Evolutionary conservation across 441 rosid species (phyloP).

Genomic region (Manihot esculenta): DNA sequence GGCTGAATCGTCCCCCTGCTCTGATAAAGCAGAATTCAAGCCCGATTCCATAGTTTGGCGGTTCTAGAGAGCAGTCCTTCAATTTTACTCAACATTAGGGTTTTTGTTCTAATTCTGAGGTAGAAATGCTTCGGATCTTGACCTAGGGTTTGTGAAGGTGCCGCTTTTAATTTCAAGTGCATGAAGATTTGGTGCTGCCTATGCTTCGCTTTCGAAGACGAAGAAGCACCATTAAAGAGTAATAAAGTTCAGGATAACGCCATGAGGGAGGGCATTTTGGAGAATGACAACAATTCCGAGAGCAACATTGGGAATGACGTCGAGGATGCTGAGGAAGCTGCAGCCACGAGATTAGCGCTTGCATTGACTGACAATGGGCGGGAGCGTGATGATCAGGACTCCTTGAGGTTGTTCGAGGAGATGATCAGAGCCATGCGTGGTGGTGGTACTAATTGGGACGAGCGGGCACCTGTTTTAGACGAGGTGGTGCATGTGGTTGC

Average conservation of each 20-base stretch:
- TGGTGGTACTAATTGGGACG: conserved; percentile 31
- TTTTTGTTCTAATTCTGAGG: conserved; percentile 7
- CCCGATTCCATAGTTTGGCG: background rate
- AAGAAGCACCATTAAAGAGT: background rate
- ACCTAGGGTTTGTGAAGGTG: conserved; percentile 40
- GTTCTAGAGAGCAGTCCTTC: conserved; percentile 12
- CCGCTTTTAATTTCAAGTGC: conserved; percentile 36
- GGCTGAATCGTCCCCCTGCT: conserved; percentile 24
- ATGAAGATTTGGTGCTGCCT: conserved; percentile 85
- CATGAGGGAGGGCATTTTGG: conserved; percentile 43
- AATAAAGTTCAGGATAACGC: background rate
- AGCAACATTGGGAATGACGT: conserved; percentile 25
- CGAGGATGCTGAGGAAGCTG: conserved; percentile 26
- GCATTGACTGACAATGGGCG: conserved; percentile 10
- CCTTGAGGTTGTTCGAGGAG: conserved; percentile 36
- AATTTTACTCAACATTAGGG: conserved; percentile 22
- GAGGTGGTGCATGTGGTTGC: conserved; percentile 16
- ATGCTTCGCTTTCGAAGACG: conserved; percentile 54
- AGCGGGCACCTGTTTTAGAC: conserved; percentile 10
- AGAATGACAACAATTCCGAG: conserved; percentile 32
- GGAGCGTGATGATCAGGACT: conserved; percentile 19
- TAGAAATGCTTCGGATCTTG: conserved; percentile 52
- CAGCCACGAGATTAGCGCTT: conserved; percentile 19
- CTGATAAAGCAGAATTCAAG: conserved; percentile 10
- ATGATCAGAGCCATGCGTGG: conserved; percentile 38